These are phyloP conservation scores for Rhizomucor miehei DNA, from an alignment of 371 early-diverging fungal genomes.

Conservation along the genomic window DNA sequence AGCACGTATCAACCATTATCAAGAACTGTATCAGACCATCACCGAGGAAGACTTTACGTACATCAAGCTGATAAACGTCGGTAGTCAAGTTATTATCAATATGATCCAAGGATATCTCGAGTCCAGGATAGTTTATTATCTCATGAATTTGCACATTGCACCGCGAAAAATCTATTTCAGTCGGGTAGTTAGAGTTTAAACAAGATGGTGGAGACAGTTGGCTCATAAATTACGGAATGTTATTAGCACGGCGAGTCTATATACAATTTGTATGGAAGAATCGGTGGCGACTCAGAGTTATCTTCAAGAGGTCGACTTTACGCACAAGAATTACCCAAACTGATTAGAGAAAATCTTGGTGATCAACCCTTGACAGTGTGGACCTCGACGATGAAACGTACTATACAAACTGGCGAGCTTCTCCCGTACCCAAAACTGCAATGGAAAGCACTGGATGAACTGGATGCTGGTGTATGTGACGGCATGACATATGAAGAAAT, in stretches of 20 bases:
- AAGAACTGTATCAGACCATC: slow-evolving; percentile 86
- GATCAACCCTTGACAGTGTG: slow-evolving; percentile 82
- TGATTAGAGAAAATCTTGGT: slow-evolving; percentile 73
- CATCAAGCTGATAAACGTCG: slow-evolving; percentile 94
- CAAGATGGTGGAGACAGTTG: not conserved
- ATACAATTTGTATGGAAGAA: slow-evolving; percentile 82
- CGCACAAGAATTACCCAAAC: slow-evolving; percentile 76
- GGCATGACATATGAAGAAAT: slow-evolving; percentile 98
- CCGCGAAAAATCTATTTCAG: slow-evolving; percentile 91
- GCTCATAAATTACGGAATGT: not conserved
- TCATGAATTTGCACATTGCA: slow-evolving; percentile 97
- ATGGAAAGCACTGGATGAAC: slow-evolving; percentile 97
- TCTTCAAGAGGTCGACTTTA: slow-evolving; percentile 88
- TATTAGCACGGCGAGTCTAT: slow-evolving; percentile 89
- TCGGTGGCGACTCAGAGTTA: slow-evolving; percentile 94
- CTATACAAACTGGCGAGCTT: slow-evolving; percentile 83
- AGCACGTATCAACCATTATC: slow-evolving; percentile 87
- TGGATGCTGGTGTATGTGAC: slow-evolving; percentile 97
- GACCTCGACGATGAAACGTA: slow-evolving; percentile 94
- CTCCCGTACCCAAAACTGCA: slow-evolving; percentile 81
- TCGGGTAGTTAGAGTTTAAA: slow-evolving; percentile 41
- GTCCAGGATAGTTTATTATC: slow-evolving; percentile 92
- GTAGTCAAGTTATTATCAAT: slow-evolving; percentile 86
- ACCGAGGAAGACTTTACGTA: slow-evolving; percentile 76
- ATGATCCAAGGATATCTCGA: slow-evolving; percentile 92